A percentile compares a stretch with the other conserved stretches of the same genome.
Evolutionary conservation across 257 asterid species (phyloP).

Genomic region (Solanum ahanhuiri): DNA sequence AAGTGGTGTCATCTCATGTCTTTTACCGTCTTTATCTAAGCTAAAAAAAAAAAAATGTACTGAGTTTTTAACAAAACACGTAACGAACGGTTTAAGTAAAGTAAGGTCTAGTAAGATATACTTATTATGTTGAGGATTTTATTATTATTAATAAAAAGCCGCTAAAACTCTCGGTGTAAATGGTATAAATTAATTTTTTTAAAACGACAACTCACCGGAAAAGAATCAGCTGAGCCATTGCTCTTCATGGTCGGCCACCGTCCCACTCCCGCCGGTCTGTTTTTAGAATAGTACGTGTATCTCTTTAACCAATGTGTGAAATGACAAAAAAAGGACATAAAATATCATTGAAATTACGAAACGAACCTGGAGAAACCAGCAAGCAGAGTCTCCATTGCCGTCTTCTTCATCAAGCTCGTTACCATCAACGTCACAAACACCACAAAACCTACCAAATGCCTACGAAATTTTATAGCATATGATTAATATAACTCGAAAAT

Average conservation of each 20-base stretch:
- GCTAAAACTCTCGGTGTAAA: too few species aligned
- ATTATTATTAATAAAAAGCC: too few species aligned
- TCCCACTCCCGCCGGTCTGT: neutral
- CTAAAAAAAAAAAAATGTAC: neutral
- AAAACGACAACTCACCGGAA: slow-evolving; percentile 27
- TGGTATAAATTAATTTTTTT: too few species aligned
- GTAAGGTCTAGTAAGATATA: too few species aligned
- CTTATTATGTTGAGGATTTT: neutral
- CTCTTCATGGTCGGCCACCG: slow-evolving; percentile 15
- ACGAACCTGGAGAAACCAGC: slow-evolving; percentile 38
- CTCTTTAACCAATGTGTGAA: neutral
- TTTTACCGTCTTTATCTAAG: neutral
- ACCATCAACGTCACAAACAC: slow-evolving; percentile 55
- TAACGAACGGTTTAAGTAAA: too few species aligned
- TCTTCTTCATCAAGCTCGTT: slow-evolving; percentile 57
- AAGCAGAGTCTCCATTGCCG: slow-evolving; percentile 32
- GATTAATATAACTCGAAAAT: neutral
- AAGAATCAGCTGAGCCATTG: slow-evolving; percentile 45
- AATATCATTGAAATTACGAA: neutral
- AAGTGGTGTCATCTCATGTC: neutral
- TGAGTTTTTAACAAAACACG: neutral
- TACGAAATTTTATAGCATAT: neutral
- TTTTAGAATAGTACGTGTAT: neutral
- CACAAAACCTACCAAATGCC: slow-evolving; percentile 76
- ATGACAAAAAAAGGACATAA: neutral